Conservation (phyloP, 352 stramenopile species). For the Globisporangium orthogonon region DNA sequence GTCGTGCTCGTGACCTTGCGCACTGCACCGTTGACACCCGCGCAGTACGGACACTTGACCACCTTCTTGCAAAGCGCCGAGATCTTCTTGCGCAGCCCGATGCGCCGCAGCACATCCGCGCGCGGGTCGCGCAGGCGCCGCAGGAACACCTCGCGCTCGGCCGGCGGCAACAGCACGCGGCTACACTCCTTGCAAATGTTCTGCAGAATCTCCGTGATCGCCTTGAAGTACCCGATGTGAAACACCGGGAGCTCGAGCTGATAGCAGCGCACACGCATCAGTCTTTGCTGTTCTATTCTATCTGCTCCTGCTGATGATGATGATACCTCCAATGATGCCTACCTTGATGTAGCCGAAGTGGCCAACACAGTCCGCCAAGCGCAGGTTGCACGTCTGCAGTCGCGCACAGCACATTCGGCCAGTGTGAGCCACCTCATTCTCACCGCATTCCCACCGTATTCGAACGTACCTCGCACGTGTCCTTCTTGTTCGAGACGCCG, state of each 20-base stretch:
- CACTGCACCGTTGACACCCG: constrained; percentile 95
- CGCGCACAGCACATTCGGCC: background rate
- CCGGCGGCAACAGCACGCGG: constrained; percentile 90
- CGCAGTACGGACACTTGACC: constrained; percentile 93
- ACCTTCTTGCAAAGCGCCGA: constrained; percentile 96
- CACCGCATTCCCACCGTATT: too few species aligned
- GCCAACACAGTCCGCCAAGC: constrained; percentile 95
- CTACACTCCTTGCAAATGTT: constrained; percentile 98
- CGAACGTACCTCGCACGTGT: constrained; percentile 89
- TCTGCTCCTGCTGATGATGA: too few species aligned
- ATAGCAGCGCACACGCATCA: too few species aligned
- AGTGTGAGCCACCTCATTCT: background rate
- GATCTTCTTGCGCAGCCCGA: constrained; percentile 92
- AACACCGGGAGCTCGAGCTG: constrained; percentile 96
- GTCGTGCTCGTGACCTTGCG: constrained; percentile 96
- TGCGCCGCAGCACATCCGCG: constrained; percentile 70
- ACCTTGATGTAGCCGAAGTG: constrained; percentile 98
- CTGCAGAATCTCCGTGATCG: constrained; percentile 96
- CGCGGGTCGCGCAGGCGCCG: constrained; percentile 83
- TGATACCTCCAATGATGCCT: background rate
- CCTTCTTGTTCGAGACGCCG: constrained; percentile 96
- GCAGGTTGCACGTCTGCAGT: constrained; percentile 73
- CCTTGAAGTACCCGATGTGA: constrained; percentile 99
- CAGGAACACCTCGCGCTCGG: constrained; percentile 86
- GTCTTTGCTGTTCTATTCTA: background rate